Evolutionary conservation across 305 asterid species (phyloP).

Genomic region (Rubia balearica): DNA sequence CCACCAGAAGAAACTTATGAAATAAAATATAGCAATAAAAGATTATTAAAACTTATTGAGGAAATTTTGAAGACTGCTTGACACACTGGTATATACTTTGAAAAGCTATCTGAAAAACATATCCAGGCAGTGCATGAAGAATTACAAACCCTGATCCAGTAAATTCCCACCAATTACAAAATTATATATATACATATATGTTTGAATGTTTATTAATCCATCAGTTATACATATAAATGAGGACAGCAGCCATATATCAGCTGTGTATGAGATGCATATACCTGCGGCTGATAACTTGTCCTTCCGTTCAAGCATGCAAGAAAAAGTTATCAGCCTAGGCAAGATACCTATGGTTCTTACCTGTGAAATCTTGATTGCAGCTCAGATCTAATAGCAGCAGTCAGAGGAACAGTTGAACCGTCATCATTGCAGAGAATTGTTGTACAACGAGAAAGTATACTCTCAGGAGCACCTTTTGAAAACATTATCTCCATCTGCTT

Average conservation of each 20-base stretch:
- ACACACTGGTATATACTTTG: not conserved
- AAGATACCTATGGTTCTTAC: slow-evolving; percentile 29
- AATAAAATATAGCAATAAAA: not conserved
- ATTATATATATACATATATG: not conserved
- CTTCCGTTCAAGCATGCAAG: slow-evolving; percentile 1
- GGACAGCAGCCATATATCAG: not conserved
- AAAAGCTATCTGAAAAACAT: not conserved
- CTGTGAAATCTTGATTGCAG: slow-evolving; percentile 74
- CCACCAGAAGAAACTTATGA: slow-evolving; percentile 4
- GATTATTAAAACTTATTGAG: not conserved
- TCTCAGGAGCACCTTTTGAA: slow-evolving; percentile 99
- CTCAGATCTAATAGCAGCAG: slow-evolving; percentile 73
- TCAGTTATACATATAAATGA: not conserved
- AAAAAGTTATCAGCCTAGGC: not conserved
- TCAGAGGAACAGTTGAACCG: slow-evolving; percentile 72
- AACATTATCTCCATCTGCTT: slow-evolving; percentile 93
- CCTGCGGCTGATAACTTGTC: not conserved
- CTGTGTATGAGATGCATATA: not conserved
- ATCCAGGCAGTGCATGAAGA: not conserved
- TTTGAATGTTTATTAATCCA: not conserved
- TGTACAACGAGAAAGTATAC: slow-evolving; percentile 87
- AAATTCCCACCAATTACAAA: not conserved
- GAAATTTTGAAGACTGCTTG: not conserved
- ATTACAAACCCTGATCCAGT: not conserved
- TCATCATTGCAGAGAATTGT: slow-evolving; percentile 82